A percentile compares a stretch with the other conserved stretches of the same genome.
phyloP scores from a whole-genome alignment of 306 rosid genomes.

The Fragaria iinumae region DNA sequence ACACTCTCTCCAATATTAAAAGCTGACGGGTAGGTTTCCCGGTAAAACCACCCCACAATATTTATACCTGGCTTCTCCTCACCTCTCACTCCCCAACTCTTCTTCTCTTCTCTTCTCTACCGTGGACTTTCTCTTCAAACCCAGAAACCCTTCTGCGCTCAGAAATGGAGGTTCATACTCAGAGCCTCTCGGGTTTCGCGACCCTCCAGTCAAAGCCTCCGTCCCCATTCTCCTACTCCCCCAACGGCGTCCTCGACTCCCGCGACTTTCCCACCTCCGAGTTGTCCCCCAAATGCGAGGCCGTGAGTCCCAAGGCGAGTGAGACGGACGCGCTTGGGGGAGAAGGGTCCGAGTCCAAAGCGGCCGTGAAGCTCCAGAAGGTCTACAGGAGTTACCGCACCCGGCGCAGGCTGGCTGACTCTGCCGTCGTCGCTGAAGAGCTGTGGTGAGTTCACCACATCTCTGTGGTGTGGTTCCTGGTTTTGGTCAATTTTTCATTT shows the following conservation, averaged over 20 bases:
- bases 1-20: background rate
- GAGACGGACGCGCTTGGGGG: background rate
- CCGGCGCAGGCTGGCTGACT: constrained; percentile 85
- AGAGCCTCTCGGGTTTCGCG: constrained; percentile 30
- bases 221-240: constrained; percentile 35
- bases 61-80: background rate
- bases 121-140: background rate
- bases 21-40: background rate
- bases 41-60: background rate
- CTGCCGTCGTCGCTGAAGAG: constrained; percentile 91
- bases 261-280: constrained; percentile 20
- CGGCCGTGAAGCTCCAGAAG: constrained; percentile 74
- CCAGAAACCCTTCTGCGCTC: background rate
- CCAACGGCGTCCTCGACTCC: constrained; percentile 16
- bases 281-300: constrained; percentile 11
- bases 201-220: constrained; percentile 14
- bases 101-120: background rate
- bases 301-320: background rate
- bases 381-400: constrained; percentile 84
- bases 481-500: background rate
- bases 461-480: too few relatives aligned
- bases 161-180: constrained; percentile 52
- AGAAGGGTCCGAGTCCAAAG: constrained; percentile 27
- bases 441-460: constrained; percentile 50
- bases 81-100: background rate